phyloP scores from a whole-genome alignment of 306 rosid genomes.

The Echinosophora koreensis region DNA sequence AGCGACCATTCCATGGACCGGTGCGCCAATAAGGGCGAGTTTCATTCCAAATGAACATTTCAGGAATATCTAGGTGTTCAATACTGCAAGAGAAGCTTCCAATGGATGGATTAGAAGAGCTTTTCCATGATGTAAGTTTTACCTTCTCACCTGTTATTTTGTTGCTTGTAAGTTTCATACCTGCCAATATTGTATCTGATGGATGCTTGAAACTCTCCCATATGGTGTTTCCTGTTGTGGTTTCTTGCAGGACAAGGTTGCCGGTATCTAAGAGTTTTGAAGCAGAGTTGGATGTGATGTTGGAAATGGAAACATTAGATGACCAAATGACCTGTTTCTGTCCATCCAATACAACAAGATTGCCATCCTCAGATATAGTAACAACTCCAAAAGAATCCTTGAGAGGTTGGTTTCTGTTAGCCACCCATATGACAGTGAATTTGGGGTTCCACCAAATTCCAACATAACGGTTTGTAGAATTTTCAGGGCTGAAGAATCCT shows the following conservation, averaged over 20 bases:
- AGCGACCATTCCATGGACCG: constrained; percentile 14
- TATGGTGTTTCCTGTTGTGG: background rate
- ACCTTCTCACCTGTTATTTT: constrained; percentile 31
- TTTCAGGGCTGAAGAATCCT: background rate
- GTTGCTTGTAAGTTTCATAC: constrained; percentile 30
- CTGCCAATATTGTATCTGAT: constrained; percentile 28
- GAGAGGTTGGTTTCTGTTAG: constrained; percentile 41
- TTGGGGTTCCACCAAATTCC: constrained; percentile 36
- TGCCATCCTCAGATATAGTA: constrained; percentile 41
- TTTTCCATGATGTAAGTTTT: constrained; percentile 44
- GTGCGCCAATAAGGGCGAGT: constrained; percentile 38
- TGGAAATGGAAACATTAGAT: constrained; percentile 45
- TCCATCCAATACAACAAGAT: constrained; percentile 44
- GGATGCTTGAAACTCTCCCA: constrained; percentile 62
- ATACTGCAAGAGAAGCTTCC: constrained; percentile 41
- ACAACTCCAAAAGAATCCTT: constrained; percentile 36
- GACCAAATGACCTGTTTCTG: constrained; percentile 50
- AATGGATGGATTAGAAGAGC: constrained; percentile 47
- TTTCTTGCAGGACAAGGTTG: constrained; percentile 52
- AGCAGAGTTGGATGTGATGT: constrained; percentile 20
- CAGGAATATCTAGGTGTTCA: background rate
- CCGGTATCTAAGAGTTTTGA: constrained; percentile 46
- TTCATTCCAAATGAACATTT: constrained; percentile 43
- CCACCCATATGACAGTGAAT: constrained; percentile 41
- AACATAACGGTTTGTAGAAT: constrained; percentile 18